Base-by-base conservation (phyloP, 1,284 basidiomycete genomes). In the Fomitopsis schrenkii region DNA sequence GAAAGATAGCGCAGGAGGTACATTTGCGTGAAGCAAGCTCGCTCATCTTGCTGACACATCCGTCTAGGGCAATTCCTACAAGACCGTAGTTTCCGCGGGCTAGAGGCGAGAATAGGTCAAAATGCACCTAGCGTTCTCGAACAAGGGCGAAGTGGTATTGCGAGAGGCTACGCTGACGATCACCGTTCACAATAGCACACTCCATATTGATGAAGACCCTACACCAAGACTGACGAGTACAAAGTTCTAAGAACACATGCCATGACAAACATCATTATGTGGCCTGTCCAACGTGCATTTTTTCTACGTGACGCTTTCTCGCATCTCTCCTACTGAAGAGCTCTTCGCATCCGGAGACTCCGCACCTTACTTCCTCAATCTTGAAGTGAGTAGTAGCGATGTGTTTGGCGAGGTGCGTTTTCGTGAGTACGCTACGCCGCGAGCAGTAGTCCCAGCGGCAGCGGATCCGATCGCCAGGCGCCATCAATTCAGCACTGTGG, bases 71-170 rank as follows among this genome's bases (percentile, higher is more conserved):
- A 87, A 69, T 93, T 90, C 71, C 74, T 94, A 9, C 83, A 86
- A 53, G 76, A 77, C 28, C 81, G 95, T 33, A 85, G 84, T 0
- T 99, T 92, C 77, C 85, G 83, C 59, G 97, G 97, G 0, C 78
- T 99, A 12, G 96, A 98, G 66, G 79, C 85, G 33, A 82, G 92
- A 10, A 70, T 91, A 15, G 95, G 94, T 0, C 77, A 91, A 72
- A 93, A 97, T 69, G 84, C 82, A 9, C 95, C 96, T 0, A 86
- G 91, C 63, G 70, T 87, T 53, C 76, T 99, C 59, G 94, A 98
- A 75, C 89, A 97, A 74, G 97, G 94, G 1, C 79, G 94, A 61
- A 92, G 83, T 66, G 97, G 97, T 4, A 92, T 97, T 56, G 95
- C 97, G 36, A 84, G 90, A 64, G 93, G 91, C 5, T 98, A 99